phyloP scores from a whole-genome alignment of 1,284 basidiomycete genomes.

The Malassezia sp. region DNA sequence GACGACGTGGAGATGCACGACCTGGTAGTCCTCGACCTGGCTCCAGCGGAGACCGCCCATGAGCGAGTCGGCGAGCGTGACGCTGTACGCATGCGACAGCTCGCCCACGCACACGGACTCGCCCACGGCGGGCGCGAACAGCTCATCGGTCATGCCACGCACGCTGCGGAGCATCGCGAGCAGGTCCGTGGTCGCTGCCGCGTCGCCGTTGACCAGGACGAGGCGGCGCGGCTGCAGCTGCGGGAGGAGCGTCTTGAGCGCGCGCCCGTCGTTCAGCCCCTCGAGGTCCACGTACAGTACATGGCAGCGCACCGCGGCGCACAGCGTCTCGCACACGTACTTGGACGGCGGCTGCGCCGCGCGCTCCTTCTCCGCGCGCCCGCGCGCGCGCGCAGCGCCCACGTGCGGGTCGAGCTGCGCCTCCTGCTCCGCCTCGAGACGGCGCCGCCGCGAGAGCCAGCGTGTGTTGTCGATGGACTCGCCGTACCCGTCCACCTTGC shows the following conservation, averaged over 20 bases:
- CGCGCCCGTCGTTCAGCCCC: slow-evolving; percentile 86
- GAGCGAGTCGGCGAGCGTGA: slow-evolving; percentile 80
- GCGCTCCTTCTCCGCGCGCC: slow-evolving; percentile 66
- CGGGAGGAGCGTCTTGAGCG: slow-evolving; percentile 89
- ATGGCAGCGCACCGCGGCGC: slow-evolving; percentile 69
- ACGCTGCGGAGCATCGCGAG: slow-evolving; percentile 18
- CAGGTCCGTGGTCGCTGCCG: slow-evolving; percentile 18
- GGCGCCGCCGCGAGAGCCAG: slow-evolving; percentile 48
- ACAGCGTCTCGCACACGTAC: slow-evolving; percentile 63
- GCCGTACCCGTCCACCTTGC: slow-evolving; percentile 85
- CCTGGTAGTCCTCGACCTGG: slow-evolving; percentile 93
- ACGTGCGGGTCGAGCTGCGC: slow-evolving; percentile 13
- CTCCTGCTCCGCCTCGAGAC: slow-evolving; percentile 28
- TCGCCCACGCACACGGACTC: slow-evolving; percentile 81
- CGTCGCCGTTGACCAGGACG: slow-evolving; percentile 37
- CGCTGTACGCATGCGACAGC: slow-evolving; percentile 84
- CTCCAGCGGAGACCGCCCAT: slow-evolving; percentile 73
- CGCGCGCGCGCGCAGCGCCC: slow-evolving; percentile 58
- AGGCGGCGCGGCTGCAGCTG: slow-evolving; percentile 74
- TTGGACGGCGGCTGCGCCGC: slow-evolving; percentile 65
- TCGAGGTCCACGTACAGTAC: slow-evolving; percentile 88
- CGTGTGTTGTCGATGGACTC: slow-evolving; percentile 75
- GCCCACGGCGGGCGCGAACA: slow-evolving; percentile 64
- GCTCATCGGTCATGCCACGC: slow-evolving; percentile 66
- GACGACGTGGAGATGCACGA: slow-evolving; percentile 76